phyloP scores from a whole-genome alignment of 2,329 filamentous ascomycete genomes.

The Pyricularia pennisetigena region DNA sequence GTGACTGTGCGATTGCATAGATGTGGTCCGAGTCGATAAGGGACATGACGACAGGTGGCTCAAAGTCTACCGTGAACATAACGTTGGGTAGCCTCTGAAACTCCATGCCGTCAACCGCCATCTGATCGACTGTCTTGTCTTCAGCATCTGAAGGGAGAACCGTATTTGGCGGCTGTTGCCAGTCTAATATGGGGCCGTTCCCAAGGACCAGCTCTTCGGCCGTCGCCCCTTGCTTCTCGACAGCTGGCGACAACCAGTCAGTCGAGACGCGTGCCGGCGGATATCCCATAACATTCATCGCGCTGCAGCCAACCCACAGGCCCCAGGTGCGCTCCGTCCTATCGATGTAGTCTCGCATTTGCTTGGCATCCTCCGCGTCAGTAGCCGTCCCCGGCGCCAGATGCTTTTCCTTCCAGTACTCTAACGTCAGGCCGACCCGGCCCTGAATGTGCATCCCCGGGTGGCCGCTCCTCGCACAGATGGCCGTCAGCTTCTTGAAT shows the following conservation, averaged over 20 bases:
- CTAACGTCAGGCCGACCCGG: constrained; percentile 58
- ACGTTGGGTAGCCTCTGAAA: constrained; percentile 51
- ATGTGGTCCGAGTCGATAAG: constrained; percentile 53
- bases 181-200: constrained; percentile 38
- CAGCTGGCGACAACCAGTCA: constrained; percentile 59
- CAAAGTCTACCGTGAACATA: constrained; percentile 64
- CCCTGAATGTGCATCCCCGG: constrained; percentile 61
- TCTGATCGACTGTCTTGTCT: constrained; percentile 33
- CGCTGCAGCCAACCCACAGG: constrained; percentile 55
- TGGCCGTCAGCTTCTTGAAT: constrained; percentile 44
- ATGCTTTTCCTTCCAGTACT: constrained; percentile 66
- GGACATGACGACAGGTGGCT: constrained; percentile 64
- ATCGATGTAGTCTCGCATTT: constrained; percentile 25
- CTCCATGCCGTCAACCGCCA: constrained; percentile 8
- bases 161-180: constrained; percentile 58
- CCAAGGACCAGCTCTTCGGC: constrained; percentile 25
- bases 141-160: constrained; percentile 45
- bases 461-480: constrained; percentile 61
- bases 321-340: constrained; percentile 49
- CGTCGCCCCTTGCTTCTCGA: constrained; percentile 44
- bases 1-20: constrained; percentile 40
- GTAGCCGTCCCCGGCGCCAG: constrained; percentile 21
- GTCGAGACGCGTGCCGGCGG: constrained; percentile 60
- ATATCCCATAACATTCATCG: constrained; percentile 31
- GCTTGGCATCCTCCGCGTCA: constrained; percentile 10